A percentile compares a stretch with the other conserved stretches of the same genome.
Evolutionary conservation across 768 basidiomycete species (phyloP).

Genomic region (Austroboletus eburneus): DNA sequence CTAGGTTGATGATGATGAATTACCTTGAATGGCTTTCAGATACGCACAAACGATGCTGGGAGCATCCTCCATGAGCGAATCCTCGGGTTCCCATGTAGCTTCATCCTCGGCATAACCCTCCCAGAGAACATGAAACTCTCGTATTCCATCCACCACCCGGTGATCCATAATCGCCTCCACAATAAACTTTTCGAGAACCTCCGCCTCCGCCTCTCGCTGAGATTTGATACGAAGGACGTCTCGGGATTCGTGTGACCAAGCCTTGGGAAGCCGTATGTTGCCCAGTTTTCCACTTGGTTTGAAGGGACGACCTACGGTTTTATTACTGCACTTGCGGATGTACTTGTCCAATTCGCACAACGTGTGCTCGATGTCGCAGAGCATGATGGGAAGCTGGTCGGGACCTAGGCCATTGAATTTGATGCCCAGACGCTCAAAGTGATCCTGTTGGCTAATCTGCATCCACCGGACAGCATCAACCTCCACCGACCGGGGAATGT

Average conservation of each 20-base stretch:
- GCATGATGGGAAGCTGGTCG: slow-evolving; percentile 45
- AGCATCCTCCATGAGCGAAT: slow-evolving; percentile 44
- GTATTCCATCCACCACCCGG: slow-evolving; percentile 32
- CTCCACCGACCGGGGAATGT: slow-evolving; percentile 41
- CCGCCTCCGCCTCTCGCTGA: slow-evolving; percentile 28
- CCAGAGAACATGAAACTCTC: slow-evolving; percentile 53
- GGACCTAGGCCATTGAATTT: slow-evolving; percentile 50
- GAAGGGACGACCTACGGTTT: slow-evolving; percentile 36
- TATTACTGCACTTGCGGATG: slow-evolving; percentile 39
- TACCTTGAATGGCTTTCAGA: slow-evolving; percentile 15
- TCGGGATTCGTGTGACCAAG: slow-evolving; percentile 52
- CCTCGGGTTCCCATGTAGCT: slow-evolving; percentile 58
- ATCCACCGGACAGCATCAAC: slow-evolving; percentile 63
- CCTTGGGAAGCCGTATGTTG: slow-evolving; percentile 41
- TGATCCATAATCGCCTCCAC: slow-evolving; percentile 38
- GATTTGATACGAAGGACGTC: slow-evolving; percentile 38
- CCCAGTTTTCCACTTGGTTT: slow-evolving; percentile 24
- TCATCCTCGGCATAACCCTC: slow-evolving; percentile 46
- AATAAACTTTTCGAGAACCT: slow-evolving; percentile 39
- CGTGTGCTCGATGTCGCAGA: slow-evolving; percentile 75
- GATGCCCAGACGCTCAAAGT: slow-evolving; percentile 58
- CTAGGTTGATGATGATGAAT: not conserved
- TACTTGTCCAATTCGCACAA: slow-evolving; percentile 82
- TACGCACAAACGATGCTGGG: slow-evolving; percentile 44
- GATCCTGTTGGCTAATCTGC: slow-evolving; percentile 50